Percentiles rank a stretch among this genome's conserved stretches.
phyloP scores from a whole-genome alignment of 768 basidiomycete genomes.

The Pleurotus ostreatus region DNA sequence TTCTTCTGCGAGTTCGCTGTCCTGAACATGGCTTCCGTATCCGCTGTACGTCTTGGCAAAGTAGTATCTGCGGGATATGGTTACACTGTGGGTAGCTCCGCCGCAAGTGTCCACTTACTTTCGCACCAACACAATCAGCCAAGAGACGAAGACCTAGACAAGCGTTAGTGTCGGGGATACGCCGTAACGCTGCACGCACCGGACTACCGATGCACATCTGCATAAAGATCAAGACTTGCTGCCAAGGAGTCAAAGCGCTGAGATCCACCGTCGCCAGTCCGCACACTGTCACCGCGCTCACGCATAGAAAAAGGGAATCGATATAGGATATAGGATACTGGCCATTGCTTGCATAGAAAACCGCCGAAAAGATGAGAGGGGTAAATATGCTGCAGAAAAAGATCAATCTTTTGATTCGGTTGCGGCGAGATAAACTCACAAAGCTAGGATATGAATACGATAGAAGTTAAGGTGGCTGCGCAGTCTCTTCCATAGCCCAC shows the following conservation, averaged over 20 bases:
- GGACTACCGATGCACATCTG: constrained; percentile 78
- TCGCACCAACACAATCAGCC: constrained; percentile 79
- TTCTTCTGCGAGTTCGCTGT: constrained; percentile 12
- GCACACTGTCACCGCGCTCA: constrained; percentile 76
- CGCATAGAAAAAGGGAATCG: constrained; percentile 74
- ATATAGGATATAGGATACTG: constrained; percentile 65
- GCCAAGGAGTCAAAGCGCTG: constrained; percentile 64
- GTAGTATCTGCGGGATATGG: constrained; percentile 44
- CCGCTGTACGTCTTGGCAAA: constrained; percentile 67
- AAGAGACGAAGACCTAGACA: constrained; percentile 27
- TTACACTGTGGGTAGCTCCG: neutral
- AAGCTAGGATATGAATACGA: constrained; percentile 56
- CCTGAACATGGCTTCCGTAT: constrained; percentile 19
- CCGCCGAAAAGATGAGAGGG: constrained; percentile 73
- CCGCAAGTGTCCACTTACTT: constrained; percentile 39
- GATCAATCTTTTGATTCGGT: neutral
- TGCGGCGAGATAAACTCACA: constrained; percentile 35
- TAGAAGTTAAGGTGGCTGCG: constrained; percentile 62
- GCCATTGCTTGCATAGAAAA: constrained; percentile 85
- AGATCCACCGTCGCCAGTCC: constrained; percentile 71
- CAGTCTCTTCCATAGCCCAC: constrained; percentile 25
- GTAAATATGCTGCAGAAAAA: constrained; percentile 54
- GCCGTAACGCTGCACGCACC: constrained; percentile 36
- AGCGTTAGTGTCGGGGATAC: no score
- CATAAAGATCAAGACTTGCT: constrained; percentile 66